phyloP scores from a whole-genome alignment of 257 asterid species.

The Ligustrum vulgare region DNA sequence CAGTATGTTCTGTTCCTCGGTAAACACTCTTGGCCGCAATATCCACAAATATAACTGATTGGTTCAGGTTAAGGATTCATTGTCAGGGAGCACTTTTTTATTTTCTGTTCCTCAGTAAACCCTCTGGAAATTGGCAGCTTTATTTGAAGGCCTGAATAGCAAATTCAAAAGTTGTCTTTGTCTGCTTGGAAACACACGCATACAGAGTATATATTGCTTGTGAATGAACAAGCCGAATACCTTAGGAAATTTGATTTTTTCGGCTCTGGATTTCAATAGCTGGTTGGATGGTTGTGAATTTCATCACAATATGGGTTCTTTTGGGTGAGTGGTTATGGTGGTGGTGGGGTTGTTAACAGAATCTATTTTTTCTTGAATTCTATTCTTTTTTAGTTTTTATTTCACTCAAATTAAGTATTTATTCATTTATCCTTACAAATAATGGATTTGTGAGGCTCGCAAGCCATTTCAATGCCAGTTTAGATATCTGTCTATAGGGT shows the following conservation, averaged over 20 bases:
- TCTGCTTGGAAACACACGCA: not conserved
- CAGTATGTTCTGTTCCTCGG: not conserved
- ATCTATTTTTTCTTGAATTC: not conserved
- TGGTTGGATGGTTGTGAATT: not conserved
- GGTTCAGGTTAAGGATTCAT: not conserved
- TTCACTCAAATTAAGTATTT: not conserved
- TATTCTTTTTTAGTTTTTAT: not conserved
- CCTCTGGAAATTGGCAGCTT: not conserved
- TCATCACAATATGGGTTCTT: no score
- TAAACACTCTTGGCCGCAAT: not conserved
- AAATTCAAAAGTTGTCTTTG: not conserved
- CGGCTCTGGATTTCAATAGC: not conserved
- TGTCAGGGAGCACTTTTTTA: not conserved
- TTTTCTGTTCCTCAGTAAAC: not conserved
- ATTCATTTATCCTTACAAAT: not conserved
- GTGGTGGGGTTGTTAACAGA: not conserved
- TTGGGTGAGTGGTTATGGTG: not conserved
- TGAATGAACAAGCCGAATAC: not conserved
- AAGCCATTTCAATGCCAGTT: not conserved
- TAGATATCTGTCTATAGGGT: not conserved
- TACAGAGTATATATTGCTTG: not conserved
- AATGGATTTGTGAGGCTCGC: not conserved
- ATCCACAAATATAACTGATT: not conserved
- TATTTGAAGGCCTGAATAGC: not conserved
- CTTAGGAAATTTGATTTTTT: not conserved